Percentiles rank a stretch among this genome's conserved stretches.
Conservation (phyloP, 345 rosid genomes). For the Eucalyptus camaldulensis region DNA sequence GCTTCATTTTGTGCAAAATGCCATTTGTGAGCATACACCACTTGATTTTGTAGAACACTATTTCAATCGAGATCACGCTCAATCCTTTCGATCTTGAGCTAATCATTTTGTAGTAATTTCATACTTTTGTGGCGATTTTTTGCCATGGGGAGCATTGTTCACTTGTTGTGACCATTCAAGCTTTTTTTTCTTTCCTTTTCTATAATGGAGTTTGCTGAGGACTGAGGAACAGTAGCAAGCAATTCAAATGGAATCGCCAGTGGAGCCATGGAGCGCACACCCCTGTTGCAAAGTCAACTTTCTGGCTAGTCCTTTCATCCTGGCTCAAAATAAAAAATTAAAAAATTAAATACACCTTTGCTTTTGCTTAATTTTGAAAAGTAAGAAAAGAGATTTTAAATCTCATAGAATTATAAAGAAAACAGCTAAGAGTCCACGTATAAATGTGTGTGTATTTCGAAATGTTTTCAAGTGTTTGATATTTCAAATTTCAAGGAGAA, state of each 20-base stretch:
- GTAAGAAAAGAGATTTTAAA: background rate
- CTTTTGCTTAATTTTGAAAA: background rate
- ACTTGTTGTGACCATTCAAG: background rate
- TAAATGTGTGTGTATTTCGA: background rate
- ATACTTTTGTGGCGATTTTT: background rate
- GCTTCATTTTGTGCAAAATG: background rate
- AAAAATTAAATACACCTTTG: background rate
- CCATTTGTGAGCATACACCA: background rate
- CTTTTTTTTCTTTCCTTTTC: background rate
- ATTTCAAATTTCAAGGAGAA: background rate
- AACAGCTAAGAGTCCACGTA: background rate
- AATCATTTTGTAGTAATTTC: background rate
- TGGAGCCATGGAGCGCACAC: background rate
- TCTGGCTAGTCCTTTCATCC: background rate
- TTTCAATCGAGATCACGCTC: background rate
- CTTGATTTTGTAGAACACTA: accelerated
- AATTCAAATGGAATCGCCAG: background rate
- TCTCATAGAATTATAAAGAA: background rate
- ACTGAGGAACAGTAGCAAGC: background rate
- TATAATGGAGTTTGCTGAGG: background rate
- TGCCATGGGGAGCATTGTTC: background rate
- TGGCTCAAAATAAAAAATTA: background rate
- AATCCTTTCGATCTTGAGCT: background rate
- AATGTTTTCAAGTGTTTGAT: background rate
- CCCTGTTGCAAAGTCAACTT: background rate